Evolutionary conservation across 345 rosid species (phyloP).

Genomic region (Viola odorata): DNA sequence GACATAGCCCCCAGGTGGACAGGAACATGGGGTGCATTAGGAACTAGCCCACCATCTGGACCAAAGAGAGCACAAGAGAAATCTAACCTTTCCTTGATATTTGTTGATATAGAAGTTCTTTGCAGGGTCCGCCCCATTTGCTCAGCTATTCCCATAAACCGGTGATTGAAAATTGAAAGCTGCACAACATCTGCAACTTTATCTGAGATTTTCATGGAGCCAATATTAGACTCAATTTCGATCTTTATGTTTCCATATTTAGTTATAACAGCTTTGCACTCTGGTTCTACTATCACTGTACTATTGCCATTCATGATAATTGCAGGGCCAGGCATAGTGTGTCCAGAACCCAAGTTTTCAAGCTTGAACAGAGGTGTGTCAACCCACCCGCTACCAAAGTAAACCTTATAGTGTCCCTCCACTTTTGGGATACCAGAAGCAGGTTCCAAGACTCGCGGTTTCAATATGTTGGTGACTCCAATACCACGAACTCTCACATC

Average conservation of each 20-base stretch:
- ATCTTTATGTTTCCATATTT: constrained; percentile 87
- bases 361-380: constrained; percentile 71
- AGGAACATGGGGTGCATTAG: constrained; percentile 98
- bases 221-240: constrained; percentile 43
- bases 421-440: constrained; percentile 42
- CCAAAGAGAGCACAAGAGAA: constrained; percentile 96
- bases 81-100: constrained; percentile 90
- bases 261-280: constrained; percentile 70
- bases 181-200: constrained; percentile 96
- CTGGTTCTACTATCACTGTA: constrained; percentile 89
- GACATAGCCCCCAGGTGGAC: constrained; percentile 99
- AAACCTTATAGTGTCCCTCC: constrained; percentile 63
- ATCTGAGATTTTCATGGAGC: constrained; percentile 41
- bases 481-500: constrained; percentile 91
- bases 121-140: constrained; percentile 98
- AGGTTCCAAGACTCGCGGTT: constrained; percentile 54
- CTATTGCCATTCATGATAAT: constrained; percentile 97
- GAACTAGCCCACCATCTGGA: constrained; percentile 91
- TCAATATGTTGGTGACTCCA: constrained; percentile 81
- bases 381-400: constrained; percentile 69
- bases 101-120: constrained; percentile 95
- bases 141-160: constrained; percentile 99
- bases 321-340: constrained; percentile 65
- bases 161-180: constrained; percentile 85
- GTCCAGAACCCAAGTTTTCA: constrained; percentile 71